Conservation (phyloP, 768 basidiomycete genomes). For the Imleria badia region DNA sequence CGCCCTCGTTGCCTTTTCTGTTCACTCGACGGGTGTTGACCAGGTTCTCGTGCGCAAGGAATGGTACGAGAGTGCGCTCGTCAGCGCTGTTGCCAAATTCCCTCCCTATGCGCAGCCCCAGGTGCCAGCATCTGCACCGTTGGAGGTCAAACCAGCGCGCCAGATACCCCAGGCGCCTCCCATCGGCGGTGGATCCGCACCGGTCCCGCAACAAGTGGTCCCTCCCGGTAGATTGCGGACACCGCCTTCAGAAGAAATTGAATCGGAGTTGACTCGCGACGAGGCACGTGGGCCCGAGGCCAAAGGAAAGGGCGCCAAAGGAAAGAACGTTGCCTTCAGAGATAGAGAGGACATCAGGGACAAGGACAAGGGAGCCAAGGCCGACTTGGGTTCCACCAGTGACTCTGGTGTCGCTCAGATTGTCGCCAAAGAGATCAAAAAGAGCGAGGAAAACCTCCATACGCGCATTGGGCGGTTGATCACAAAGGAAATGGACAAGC, state of each 20-base stretch:
- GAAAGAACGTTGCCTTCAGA: conserved; percentile 64
- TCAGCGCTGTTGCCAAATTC: conserved; percentile 57
- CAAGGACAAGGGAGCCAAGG: conserved; percentile 31
- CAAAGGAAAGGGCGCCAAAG: conserved; percentile 49
- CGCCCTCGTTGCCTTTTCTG: conserved; percentile 82
- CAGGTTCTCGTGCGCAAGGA: conserved; percentile 85
- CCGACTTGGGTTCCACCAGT: conserved; percentile 35
- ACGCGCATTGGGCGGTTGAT: conserved; percentile 76
- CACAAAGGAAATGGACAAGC: conserved; percentile 86
- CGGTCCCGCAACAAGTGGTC: conserved; percentile 16
- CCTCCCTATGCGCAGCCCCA: conserved; percentile 46
- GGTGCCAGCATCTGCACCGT: conserved; percentile 17
- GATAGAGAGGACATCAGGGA: conserved; percentile 52
- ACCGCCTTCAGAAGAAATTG: conserved; percentile 74
- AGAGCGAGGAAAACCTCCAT: conserved; percentile 79
- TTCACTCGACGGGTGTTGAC: conserved; percentile 88
- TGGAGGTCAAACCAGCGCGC: conserved; percentile 26
- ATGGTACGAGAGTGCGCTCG: conserved; percentile 74
- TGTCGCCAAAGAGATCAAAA: conserved; percentile 74
- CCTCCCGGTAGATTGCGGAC: conserved; percentile 54
- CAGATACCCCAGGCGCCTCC: conserved; percentile 31
- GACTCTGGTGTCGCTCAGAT: conserved; percentile 58
- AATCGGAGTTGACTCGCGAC: conserved; percentile 61
- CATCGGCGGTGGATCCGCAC: conserved; percentile 22
- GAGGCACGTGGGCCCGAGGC: conserved; percentile 52